These are phyloP conservation scores for Crithidia bombi DNA, from an alignment of 208 protist species.

Conservation along the genomic window DNA sequence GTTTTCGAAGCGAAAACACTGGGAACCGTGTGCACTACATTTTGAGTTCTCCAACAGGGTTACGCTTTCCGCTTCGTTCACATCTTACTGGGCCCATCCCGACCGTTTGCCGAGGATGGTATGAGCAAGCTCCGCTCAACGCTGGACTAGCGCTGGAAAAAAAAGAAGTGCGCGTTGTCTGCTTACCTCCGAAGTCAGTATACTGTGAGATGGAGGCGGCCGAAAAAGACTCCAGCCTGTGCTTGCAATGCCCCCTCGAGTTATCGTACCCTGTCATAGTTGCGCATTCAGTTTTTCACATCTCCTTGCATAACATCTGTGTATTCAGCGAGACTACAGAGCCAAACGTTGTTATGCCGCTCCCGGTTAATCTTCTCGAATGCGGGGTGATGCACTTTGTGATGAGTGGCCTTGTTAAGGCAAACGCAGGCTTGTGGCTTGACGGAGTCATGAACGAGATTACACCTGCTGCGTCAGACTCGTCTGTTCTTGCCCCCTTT, in stretches of 20 bases:
- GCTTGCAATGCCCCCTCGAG: conserved; percentile 79
- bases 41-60: conserved; percentile 47
- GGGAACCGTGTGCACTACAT: conserved; percentile 53
- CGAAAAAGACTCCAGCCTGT: conserved; percentile 31
- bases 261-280: conserved; percentile 79
- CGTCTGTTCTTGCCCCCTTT: conserved; percentile 55
- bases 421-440: conserved; percentile 68
- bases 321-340: conserved; percentile 65
- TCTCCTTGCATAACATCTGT: conserved; percentile 75
- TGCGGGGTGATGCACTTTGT: conserved; percentile 63
- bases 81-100: conserved; percentile 23
- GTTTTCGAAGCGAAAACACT: conserved; percentile 32
- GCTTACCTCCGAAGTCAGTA: conserved; percentile 47
- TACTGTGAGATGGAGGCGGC: conserved; percentile 61
- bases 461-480: conserved; percentile 43
- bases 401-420: conserved; percentile 35
- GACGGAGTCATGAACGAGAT: conserved; percentile 62
- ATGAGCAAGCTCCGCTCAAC: conserved; percentile 58
- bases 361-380: conserved; percentile 61
- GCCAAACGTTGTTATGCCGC: conserved; percentile 43
- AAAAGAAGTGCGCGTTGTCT: conserved; percentile 58
- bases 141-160: conserved; percentile 41
- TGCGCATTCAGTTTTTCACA: conserved; percentile 74
- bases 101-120: conserved; percentile 83
- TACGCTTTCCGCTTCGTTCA: conserved; percentile 28